phyloP scores from a whole-genome alignment of 306 rosid genomes.

The Casuarina equisetifolia region DNA sequence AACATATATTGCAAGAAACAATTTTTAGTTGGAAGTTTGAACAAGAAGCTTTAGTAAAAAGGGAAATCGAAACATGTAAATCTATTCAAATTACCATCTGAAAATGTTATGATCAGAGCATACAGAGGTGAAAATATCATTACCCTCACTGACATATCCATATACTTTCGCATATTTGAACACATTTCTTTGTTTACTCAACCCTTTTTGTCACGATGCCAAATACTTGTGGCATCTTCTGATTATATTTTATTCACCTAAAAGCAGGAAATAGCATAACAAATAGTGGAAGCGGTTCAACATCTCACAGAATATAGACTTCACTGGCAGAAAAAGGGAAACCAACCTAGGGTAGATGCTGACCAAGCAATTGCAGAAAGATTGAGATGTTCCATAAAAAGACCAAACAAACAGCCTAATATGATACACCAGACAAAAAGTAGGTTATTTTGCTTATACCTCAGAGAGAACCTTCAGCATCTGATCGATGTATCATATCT shows the following conservation, averaged over 20 bases:
- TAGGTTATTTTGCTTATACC: slow-evolving; percentile 61
- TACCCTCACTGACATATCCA: background rate
- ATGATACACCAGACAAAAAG: slow-evolving; percentile 1
- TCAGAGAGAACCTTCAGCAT: slow-evolving; percentile 98
- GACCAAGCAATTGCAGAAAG: background rate
- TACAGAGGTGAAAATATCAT: background rate
- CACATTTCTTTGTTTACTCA: no score
- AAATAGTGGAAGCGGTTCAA: no score
- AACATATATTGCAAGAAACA: background rate
- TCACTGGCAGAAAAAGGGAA: background rate
- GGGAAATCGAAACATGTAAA: background rate
- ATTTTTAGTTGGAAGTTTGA: background rate
- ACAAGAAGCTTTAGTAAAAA: background rate
- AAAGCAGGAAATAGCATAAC: no score
- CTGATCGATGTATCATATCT: slow-evolving; percentile 97
- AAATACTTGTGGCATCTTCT: no score
- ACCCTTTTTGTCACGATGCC: no score
- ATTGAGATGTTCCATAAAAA: background rate
- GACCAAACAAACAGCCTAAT: background rate
- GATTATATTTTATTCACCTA: no score
- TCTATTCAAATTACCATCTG: background rate
- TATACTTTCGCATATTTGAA: no score
- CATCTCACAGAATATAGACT: background rate
- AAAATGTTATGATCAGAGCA: background rate
- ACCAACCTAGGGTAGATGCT: background rate